Percentiles rank a stretch among this genome's conserved stretches.
phyloP scores from a whole-genome alignment of 768 basidiomycete genomes.

The Tricholoma terreum region DNA sequence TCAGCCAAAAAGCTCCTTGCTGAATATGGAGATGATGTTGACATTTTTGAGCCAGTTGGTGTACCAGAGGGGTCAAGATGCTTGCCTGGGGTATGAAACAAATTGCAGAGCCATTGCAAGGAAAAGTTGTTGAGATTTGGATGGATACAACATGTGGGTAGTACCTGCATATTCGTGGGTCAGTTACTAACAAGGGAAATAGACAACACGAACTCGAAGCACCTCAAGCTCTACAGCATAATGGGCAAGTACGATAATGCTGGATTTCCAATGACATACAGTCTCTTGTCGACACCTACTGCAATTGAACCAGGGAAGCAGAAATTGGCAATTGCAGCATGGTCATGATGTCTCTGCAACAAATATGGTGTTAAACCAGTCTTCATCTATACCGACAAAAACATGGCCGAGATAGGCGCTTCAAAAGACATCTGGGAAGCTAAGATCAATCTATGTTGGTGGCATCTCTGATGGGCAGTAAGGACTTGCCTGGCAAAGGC shows the following conservation, averaged over 20 bases:
- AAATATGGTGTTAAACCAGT: not conserved
- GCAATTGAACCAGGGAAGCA: no score
- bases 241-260: not conserved
- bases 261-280: not conserved
- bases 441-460: not conserved
- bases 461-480: not conserved
- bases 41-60: conserved; percentile 14
- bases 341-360: not conserved
- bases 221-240: no score
- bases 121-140: conserved; percentile 2
- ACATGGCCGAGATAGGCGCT: no score
- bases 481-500: not conserved
- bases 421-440: no score
- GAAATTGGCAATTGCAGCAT: not conserved
- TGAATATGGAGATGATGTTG: conserved; percentile 18
- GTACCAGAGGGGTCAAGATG: conserved; percentile 20
- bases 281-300: no score
- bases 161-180: no score
- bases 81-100: conserved; percentile 17
- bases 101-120: not conserved
- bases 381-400: not conserved
- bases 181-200: no score
- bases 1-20: conserved; percentile 19
- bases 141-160: not conserved
- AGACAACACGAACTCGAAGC: no score